phyloP scores from a whole-genome alignment of 495 filamentous ascomycete genomes.

The Xylona heveae region DNA sequence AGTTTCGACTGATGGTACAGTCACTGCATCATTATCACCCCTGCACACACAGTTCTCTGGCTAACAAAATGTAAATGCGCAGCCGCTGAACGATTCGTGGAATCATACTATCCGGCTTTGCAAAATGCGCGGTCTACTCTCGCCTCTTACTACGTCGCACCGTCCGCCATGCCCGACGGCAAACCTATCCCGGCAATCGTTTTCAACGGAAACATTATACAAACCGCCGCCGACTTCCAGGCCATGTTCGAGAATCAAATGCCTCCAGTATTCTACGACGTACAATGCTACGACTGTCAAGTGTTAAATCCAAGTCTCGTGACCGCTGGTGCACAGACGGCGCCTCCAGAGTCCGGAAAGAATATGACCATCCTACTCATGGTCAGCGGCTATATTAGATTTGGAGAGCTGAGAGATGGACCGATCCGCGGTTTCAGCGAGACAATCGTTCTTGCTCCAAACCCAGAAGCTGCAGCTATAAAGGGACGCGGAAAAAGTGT shows the following conservation, averaged over 20 bases:
- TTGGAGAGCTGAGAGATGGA: slow-evolving; percentile 30
- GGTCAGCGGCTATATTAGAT: slow-evolving; percentile 44
- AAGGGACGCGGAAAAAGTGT: slow-evolving; percentile 18
- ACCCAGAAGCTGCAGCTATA: slow-evolving; percentile 29
- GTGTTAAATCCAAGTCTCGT: slow-evolving; percentile 45
- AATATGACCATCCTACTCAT: slow-evolving; percentile 49
- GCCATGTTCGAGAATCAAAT: slow-evolving; percentile 38
- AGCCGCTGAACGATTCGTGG: slow-evolving; percentile 3
- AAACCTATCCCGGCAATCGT: slow-evolving; percentile 28
- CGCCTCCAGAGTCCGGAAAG: slow-evolving; percentile 11
- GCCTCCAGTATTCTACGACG: slow-evolving; percentile 32
- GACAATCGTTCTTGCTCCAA: slow-evolving; percentile 55
- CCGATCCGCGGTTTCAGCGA: slow-evolving; percentile 49
- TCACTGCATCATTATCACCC: no score
- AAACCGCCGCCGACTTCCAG: slow-evolving; percentile 32
- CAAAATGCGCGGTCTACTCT: slow-evolving; percentile 29
- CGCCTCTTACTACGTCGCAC: slow-evolving; percentile 29
- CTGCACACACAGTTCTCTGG: no score
- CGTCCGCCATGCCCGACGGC: slow-evolving; percentile 15
- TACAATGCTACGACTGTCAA: slow-evolving; percentile 49
- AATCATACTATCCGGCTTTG: slow-evolving; percentile 19
- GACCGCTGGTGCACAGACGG: slow-evolving; percentile 11
- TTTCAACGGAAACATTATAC: slow-evolving; percentile 42
- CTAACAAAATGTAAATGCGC: no score
- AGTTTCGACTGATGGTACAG: slow-evolving; percentile 3